A percentile compares a stretch with the other conserved stretches of the same genome.
These are phyloP conservation scores for Cyanodermella asteris DNA, from an alignment of 2,329 filamentous ascomycete species.

Conservation along the genomic window DNA sequence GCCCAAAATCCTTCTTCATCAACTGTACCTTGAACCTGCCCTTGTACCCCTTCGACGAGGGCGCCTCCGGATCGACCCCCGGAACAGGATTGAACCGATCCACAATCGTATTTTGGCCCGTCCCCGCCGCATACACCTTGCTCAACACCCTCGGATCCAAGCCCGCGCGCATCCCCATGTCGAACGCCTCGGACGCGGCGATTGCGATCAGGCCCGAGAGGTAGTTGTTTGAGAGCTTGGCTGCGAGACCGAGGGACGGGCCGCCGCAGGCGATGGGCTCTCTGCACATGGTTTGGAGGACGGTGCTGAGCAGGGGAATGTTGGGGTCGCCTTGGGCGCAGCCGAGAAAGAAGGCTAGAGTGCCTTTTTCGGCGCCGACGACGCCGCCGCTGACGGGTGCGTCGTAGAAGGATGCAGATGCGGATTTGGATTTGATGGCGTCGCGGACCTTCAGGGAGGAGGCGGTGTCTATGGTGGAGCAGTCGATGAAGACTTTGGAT, in stretches of 20 bases:
- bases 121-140: conserved; percentile 28
- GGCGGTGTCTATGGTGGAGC: conserved; percentile 32
- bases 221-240: conserved; percentile 42
- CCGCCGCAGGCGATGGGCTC: conserved; percentile 34
- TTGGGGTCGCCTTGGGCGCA: conserved; percentile 24
- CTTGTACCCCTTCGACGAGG: conserved; percentile 26
- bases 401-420: conserved; percentile 27
- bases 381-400: conserved; percentile 31
- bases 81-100: conserved; percentile 31
- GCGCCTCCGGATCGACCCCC: conserved; percentile 25
- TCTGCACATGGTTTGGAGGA: conserved; percentile 31
- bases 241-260: conserved; percentile 31
- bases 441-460: conserved; percentile 26
- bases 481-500: conserved; percentile 29
- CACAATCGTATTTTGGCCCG: conserved; percentile 29
- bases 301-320: conserved; percentile 18
- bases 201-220: conserved; percentile 36
- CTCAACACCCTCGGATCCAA: conserved; percentile 32
- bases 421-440: conserved; percentile 16
- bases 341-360: conserved; percentile 34
- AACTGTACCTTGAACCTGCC: conserved; percentile 37
- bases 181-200: conserved; percentile 34
- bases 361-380: conserved; percentile 28
- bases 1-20: conserved; percentile 36
- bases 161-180: conserved; percentile 36